phyloP scores from a whole-genome alignment of 108 stramenopile genomes.

The Chaetoceros tenuissimus region DNA sequence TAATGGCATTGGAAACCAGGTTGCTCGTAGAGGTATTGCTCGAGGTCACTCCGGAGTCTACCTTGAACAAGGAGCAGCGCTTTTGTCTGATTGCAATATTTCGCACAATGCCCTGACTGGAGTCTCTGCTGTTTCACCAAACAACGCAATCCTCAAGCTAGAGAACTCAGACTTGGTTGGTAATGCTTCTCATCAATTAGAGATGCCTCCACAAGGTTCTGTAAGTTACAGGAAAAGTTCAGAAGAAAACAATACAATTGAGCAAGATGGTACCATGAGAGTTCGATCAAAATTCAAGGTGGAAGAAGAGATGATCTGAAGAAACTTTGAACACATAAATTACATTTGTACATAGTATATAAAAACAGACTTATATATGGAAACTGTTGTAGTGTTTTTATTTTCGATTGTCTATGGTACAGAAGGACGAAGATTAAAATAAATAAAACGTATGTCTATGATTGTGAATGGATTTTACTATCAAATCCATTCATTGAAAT shows the following conservation, averaged over 20 bases:
- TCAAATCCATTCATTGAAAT: too few relatives aligned
- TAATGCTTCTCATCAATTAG: slow-evolving; percentile 63
- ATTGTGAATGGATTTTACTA: too few relatives aligned
- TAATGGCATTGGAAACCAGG: slow-evolving; percentile 61
- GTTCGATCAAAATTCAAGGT: slow-evolving; percentile 26
- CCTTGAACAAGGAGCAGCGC: slow-evolving; percentile 70
- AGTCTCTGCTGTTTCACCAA: slow-evolving; percentile 57
- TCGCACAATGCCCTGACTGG: slow-evolving; percentile 69
- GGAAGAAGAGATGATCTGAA: neutral
- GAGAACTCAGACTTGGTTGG: slow-evolving; percentile 45
- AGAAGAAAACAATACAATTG: slow-evolving; percentile 38
- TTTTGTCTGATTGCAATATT: slow-evolving; percentile 59
- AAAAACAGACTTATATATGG: too few relatives aligned
- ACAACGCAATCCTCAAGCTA: slow-evolving; percentile 54
- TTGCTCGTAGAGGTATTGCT: slow-evolving; percentile 48
- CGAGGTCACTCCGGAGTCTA: slow-evolving; percentile 75
- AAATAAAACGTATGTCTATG: too few relatives aligned
- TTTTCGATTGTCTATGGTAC: neutral
- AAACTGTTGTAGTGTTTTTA: too few relatives aligned
- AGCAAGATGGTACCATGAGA: slow-evolving; percentile 26
- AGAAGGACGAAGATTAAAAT: too few relatives aligned
- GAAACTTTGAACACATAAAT: too few relatives aligned
- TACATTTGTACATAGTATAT: too few relatives aligned
- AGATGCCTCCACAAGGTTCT: slow-evolving; percentile 52
- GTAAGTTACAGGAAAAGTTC: slow-evolving; percentile 29